phyloP scores from a whole-genome alignment of 352 stramenopile genomes.

The Globisporangium cylindrosporum region DNA sequence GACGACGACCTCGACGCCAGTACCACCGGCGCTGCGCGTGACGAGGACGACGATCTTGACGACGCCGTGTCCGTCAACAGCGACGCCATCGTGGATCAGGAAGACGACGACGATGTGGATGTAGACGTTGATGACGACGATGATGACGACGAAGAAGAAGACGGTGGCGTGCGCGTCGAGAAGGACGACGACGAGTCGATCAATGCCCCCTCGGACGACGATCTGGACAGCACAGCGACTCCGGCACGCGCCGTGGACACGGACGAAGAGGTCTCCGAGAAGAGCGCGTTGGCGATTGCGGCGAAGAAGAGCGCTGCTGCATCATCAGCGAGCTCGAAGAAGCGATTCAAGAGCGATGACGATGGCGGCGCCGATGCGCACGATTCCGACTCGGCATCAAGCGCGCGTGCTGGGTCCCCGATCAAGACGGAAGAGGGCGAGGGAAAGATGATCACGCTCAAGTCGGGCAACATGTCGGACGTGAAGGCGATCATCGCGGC shows the following conservation, averaged over 20 bases:
- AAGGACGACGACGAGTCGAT: constrained; percentile 79
- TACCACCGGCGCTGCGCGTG: constrained; percentile 8
- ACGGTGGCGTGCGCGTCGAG: constrained; percentile 59
- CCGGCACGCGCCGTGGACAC: constrained; percentile 37
- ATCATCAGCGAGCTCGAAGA: neutral
- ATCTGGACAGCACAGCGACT: constrained; percentile 65
- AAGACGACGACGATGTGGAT: constrained; percentile 42
- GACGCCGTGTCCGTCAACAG: constrained; percentile 12
- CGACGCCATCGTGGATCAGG: constrained; percentile 3
- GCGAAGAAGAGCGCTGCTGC: neutral
- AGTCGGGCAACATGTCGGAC: constrained; percentile 53
- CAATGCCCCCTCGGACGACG: constrained; percentile 71
- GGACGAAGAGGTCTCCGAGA: constrained; percentile 34
- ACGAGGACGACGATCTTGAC: constrained; percentile 25
- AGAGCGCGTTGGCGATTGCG: neutral
- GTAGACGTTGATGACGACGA: constrained; percentile 60
- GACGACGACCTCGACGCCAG: constrained; percentile 23
- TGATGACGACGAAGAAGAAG: constrained; percentile 41
- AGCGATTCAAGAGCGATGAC: neutral
- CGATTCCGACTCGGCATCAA: constrained; percentile 35
- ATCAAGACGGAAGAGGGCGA: constrained; percentile 14
- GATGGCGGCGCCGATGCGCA: constrained; percentile 2
- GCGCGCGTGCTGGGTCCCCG: constrained; percentile 21
- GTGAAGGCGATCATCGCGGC: constrained; percentile 67
- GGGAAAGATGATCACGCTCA: constrained; percentile 27